Conservation (phyloP, 148 eudicot genomes). For the Amaranthus hypochondriacus region DNA sequence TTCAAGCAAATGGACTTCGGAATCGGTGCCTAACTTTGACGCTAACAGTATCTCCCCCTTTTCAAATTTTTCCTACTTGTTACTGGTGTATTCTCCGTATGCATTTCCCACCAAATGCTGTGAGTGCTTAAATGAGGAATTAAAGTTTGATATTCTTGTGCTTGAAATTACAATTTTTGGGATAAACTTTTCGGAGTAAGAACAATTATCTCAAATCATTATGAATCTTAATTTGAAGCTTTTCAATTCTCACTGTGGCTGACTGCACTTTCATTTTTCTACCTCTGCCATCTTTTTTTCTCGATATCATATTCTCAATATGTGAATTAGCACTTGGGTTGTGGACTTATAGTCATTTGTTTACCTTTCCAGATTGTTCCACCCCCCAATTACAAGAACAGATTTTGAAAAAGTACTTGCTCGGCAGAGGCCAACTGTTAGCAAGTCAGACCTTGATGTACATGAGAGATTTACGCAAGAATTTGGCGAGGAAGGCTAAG, state of each 20-base stretch:
- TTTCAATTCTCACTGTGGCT: not conserved
- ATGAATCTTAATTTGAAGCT: not conserved
- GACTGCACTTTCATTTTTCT: not conserved
- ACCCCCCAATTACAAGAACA: conserved; percentile 74
- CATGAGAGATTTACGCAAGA: conserved; percentile 91
- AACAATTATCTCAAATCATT: not conserved
- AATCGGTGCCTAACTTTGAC: not conserved
- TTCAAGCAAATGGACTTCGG: conserved; percentile 1
- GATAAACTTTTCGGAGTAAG: not conserved
- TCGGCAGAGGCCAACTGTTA: conserved; percentile 91
- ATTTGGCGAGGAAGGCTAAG: conserved; percentile 88
- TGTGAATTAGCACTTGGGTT: not conserved
- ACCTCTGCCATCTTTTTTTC: not conserved
- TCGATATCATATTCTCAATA: not conserved
- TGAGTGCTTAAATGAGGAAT: not conserved
- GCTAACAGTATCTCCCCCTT: not conserved
- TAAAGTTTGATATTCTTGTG: not conserved
- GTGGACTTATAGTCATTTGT: not conserved
- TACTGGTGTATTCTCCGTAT: too few relatives aligned
- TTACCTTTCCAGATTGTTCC: conserved; percentile 69
- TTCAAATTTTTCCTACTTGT: not conserved
- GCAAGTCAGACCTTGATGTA: conserved; percentile 87
- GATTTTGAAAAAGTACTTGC: conserved; percentile 94
- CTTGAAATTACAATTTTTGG: not conserved
- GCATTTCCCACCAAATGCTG: not conserved